A percentile compares a stretch with the other conserved stretches of the same genome.
Conservation (phyloP, 805 yeast species). For the Maudiozyma pseudohumilis region DNA sequence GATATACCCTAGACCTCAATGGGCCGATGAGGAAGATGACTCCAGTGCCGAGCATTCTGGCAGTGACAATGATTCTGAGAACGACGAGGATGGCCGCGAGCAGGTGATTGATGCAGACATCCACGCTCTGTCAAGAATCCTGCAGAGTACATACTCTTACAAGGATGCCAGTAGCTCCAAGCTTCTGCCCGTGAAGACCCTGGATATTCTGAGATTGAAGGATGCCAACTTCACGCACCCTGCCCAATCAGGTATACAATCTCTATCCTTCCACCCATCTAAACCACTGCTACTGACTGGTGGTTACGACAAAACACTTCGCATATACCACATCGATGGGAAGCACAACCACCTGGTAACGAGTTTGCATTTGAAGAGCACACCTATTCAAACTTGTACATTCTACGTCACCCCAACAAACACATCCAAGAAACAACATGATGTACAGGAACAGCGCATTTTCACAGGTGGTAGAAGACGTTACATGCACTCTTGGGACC, state of each 20-base stretch:
- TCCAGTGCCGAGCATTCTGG: constrained; percentile 20
- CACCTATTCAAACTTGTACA: constrained; percentile 68
- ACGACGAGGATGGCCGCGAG: constrained; percentile 24
- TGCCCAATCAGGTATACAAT: constrained; percentile 75
- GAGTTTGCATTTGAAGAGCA: constrained; percentile 64
- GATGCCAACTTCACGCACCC: constrained; percentile 72
- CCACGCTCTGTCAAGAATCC: constrained; percentile 32
- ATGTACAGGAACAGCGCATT: constrained; percentile 36
- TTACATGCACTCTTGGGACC: constrained; percentile 87
- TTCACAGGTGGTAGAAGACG: constrained; percentile 87
- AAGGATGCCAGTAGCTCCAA: constrained; percentile 35
- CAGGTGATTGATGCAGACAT: constrained; percentile 32
- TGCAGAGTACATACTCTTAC: constrained; percentile 33
- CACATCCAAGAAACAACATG: constrained; percentile 1
- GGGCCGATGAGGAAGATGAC: constrained; percentile 44
- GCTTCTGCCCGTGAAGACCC: constrained; percentile 55
- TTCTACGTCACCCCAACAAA: constrained; percentile 22
- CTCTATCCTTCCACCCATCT: constrained; percentile 72
- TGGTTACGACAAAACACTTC: constrained; percentile 82
- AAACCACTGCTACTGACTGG: constrained; percentile 74
- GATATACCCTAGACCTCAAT: constrained; percentile 74
- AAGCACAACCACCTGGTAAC: constrained; percentile 72
- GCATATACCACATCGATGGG: constrained; percentile 88
- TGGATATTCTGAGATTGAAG: constrained; percentile 72
- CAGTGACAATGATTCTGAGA: constrained; percentile 17